Base-by-base conservation (phyloP, 768 basidiomycete species). In the Amanita exitialis region DNA sequence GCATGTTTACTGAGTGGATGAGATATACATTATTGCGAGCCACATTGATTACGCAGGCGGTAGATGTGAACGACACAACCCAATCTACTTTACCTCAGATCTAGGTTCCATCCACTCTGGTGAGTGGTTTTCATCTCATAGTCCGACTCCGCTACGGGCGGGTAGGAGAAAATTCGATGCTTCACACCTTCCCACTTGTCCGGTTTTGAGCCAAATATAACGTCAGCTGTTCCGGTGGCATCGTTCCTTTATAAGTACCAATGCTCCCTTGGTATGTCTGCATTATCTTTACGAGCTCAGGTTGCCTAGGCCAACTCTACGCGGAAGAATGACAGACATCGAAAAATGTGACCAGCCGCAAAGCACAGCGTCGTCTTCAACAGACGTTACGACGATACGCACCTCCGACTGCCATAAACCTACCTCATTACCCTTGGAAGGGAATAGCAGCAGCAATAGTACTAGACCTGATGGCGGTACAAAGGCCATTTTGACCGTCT, bases 401-500 rank as follows among this genome's bases (percentile, higher is more conserved):
- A 44, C 50, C 9, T 43, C 16, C 43, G 23, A 15, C 25, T 44
- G 47, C 27, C 42, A 42, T 15, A 23, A 9, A 8, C 42, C 20
- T 34, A 6, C 27, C 34, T 16, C 34, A 3, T 21, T 20, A 3
- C 42, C 49, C 8, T 18, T 41, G 15, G n/a, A 15, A 13, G 49
- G 38, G n/a, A 3, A 27, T 39, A 6, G 12, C 18, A 42, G 9
- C 12, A 32, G 18, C 38, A 20, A 25, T 44, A 10, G 6, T 6
- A 15, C 42, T 5, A 21, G n/a, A 20, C 20, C 27, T 10, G 42
- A 51, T 12, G 41, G 25, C 27, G 32, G 50, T 16, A 6, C 25
- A 1, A 51, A 61, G 57, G 69, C 67, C 13, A 68, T 67, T 66
- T 58, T 85, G 13, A 72, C 78, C 1, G 77, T 86, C 34, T 59